phyloP scores from a whole-genome alignment of 2,329 filamentous ascomycete genomes.

The Claviceps purpurea region DNA sequence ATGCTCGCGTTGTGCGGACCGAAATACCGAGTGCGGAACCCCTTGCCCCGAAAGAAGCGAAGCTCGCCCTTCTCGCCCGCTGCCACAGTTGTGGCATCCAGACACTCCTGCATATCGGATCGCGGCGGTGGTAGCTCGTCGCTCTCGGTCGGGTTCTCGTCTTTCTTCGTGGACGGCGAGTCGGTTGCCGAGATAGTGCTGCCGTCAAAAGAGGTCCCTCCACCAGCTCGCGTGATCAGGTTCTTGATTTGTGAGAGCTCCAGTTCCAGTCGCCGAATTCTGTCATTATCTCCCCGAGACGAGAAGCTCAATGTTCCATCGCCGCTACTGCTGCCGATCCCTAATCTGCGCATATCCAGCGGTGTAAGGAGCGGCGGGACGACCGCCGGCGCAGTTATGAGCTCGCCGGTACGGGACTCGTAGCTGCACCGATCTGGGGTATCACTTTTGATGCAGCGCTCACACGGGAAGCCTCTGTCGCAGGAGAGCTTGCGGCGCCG shows the following conservation, averaged over 20 bases:
- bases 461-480: slow-evolving; percentile 47
- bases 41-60: slow-evolving; percentile 44
- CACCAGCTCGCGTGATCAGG: slow-evolving; percentile 31
- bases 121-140: slow-evolving; percentile 20
- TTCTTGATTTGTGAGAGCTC: slow-evolving; percentile 44
- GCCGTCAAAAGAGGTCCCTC: slow-evolving; percentile 30
- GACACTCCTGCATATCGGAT: slow-evolving; percentile 25
- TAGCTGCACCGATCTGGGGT: slow-evolving; percentile 47
- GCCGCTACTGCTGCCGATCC: slow-evolving; percentile 16
- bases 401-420: slow-evolving; percentile 40
- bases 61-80: slow-evolving; percentile 37
- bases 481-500: slow-evolving; percentile 48
- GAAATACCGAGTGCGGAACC: slow-evolving; percentile 47
- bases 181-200: slow-evolving; percentile 34
- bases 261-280: slow-evolving; percentile 45
- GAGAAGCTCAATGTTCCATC: slow-evolving; percentile 17
- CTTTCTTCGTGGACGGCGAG: slow-evolving; percentile 33
- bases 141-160: slow-evolving; percentile 20
- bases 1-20: slow-evolving; percentile 48
- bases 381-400: slow-evolving; percentile 34
- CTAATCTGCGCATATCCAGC: slow-evolving; percentile 26
- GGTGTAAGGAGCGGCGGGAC: slow-evolving; percentile 29
- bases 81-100: slow-evolving; percentile 25
- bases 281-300: slow-evolving; percentile 36
- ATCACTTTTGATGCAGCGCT: slow-evolving; percentile 48